Evolutionary conservation across 2,329 filamentous ascomycete genomes (phyloP).

Genomic region (Neonectria coccinea): DNA sequence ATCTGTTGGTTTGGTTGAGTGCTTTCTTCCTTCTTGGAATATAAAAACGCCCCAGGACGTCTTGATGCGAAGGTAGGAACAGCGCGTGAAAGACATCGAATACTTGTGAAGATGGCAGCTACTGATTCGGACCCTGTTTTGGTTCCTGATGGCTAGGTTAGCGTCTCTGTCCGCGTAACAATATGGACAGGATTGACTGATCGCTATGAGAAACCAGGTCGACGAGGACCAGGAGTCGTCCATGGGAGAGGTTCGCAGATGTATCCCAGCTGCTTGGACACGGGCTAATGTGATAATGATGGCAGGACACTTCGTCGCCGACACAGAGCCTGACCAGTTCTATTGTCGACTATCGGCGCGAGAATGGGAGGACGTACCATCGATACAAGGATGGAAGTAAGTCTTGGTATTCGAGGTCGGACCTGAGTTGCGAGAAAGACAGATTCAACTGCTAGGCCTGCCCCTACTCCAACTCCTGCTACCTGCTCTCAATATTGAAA

Average conservation of each 20-base stretch:
- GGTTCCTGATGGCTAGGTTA: slow-evolving; percentile 1
- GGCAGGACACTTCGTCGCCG: slow-evolving; percentile 11
- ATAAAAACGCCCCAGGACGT: background rate
- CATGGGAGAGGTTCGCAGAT: background rate
- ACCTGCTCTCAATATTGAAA: background rate
- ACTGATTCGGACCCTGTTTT: background rate
- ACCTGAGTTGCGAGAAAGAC: background rate
- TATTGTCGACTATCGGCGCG: slow-evolving; percentile 20
- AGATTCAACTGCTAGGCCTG: background rate
- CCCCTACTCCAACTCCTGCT: background rate
- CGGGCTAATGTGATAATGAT: background rate
- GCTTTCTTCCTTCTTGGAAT: background rate
- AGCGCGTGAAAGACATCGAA: background rate
- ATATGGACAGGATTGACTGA: background rate
- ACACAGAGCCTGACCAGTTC: slow-evolving; percentile 14
- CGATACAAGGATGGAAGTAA: slow-evolving; percentile 13
- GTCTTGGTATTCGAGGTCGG: background rate
- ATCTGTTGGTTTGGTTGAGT: background rate
- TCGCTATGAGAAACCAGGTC: background rate
- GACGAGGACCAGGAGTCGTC: background rate
- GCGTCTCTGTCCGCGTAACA: background rate
- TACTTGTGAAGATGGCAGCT: background rate
- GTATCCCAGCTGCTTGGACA: background rate
- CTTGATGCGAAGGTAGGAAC: background rate
- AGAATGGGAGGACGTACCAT: slow-evolving; percentile 26